phyloP scores from a whole-genome alignment of 2,329 filamentous ascomycete genomes.

The Botryotinia globosa region DNA sequence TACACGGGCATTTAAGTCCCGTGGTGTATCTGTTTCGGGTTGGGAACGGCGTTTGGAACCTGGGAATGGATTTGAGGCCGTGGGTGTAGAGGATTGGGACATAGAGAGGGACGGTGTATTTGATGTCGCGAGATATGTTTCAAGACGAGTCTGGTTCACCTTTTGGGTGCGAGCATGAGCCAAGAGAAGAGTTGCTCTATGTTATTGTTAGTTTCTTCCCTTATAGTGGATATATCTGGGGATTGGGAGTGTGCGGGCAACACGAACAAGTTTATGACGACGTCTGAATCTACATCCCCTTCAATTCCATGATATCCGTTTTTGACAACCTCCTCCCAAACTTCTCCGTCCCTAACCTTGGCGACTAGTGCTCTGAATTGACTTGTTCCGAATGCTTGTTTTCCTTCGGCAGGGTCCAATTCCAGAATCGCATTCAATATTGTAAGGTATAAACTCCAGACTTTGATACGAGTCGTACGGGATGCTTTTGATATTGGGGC shows the following conservation, averaged over 20 bases:
- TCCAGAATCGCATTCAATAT: constrained; percentile 89
- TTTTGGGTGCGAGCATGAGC: constrained; percentile 83
- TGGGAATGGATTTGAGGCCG: constrained; percentile 41
- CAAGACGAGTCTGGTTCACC: constrained; percentile 81
- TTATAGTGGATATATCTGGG: constrained; percentile 14
- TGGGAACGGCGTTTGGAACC: constrained; percentile 12
- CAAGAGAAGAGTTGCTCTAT: constrained; percentile 80
- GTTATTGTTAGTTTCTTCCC: constrained; percentile 29
- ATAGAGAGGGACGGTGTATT: constrained; percentile 72
- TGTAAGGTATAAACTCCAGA: constrained; percentile 96
- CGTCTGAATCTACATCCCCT: constrained; percentile 89
- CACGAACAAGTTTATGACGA: constrained; percentile 80
- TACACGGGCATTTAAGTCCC: constrained; percentile 78
- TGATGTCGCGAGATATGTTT: constrained; percentile 81
- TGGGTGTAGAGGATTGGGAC: constrained; percentile 67
- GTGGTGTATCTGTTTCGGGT: constrained; percentile 73
- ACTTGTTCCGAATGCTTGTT: constrained; percentile 78
- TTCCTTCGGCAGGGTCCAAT: constrained; percentile 85
- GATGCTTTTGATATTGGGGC: constrained; percentile 75
- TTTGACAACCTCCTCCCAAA: constrained; percentile 92
- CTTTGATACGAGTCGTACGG: constrained; percentile 81
- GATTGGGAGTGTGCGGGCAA: constrained; percentile 6
- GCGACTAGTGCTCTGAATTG: constrained; percentile 79
- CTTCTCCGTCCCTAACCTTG: constrained; percentile 80
- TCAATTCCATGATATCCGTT: constrained; percentile 86